Conservation (phyloP, 495 filamentous ascomycete species). For the Aspergillus haitiensis region DNA sequence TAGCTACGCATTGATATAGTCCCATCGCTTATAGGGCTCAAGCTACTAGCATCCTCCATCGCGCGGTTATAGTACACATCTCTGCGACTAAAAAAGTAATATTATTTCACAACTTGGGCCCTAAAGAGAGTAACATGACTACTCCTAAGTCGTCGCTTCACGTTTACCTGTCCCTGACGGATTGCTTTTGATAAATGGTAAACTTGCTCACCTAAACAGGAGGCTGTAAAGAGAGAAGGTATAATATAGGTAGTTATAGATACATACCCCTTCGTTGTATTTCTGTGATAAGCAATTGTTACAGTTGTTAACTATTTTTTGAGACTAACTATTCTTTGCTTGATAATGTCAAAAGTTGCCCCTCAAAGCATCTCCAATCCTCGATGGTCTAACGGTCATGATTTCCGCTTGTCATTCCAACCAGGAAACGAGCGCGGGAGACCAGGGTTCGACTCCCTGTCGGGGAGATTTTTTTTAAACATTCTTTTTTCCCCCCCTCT, state of each 20-base stretch:
- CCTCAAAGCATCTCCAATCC: conserved; percentile 1
- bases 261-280: no score
- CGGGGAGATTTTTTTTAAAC: conserved; percentile 25
- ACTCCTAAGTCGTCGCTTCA: no score
- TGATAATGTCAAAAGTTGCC: neutral
- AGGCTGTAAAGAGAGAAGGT: no score
- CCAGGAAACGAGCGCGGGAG: conserved; percentile 17
- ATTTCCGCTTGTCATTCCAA: conserved; percentile 44
- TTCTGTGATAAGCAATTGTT: no score
- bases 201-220: no score
- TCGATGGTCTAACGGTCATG: conserved; percentile 47
- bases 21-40: neutral
- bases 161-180: no score
- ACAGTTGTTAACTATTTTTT: no score
- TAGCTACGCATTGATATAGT: neutral
- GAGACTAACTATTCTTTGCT: no score
- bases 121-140: neutral
- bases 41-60: neutral
- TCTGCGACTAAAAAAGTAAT: neutral
- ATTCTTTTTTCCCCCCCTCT: neutral
- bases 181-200: neutral
- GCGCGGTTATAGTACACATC: neutral
- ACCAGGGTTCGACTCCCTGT: conserved; percentile 24
- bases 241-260: no score
- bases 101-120: neutral